These are phyloP conservation scores for Jatropha curcas DNA, from an alignment of 345 rosid genomes.

Conservation along the genomic window DNA sequence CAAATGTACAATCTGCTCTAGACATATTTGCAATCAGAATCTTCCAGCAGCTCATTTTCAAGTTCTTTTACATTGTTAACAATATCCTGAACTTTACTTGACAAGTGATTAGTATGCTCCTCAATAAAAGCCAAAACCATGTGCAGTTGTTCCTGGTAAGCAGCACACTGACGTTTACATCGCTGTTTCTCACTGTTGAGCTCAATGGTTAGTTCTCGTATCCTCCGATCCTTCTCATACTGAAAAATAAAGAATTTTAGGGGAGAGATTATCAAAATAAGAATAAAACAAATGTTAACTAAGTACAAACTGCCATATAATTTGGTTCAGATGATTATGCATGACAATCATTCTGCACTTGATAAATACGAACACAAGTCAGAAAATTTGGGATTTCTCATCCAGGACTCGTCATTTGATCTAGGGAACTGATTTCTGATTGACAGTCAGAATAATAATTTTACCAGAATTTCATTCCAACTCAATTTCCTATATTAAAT, in stretches of 20 bases:
- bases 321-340: neutral
- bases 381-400: neutral
- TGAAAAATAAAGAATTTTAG: constrained; percentile 13
- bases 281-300: neutral
- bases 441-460: neutral
- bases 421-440: neutral
- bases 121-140: constrained; percentile 37
- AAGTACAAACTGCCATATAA: neutral
- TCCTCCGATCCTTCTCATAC: constrained; percentile 53
- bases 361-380: neutral
- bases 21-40: constrained; percentile 27
- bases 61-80: constrained; percentile 42
- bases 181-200: constrained; percentile 48
- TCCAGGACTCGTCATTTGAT: neutral
- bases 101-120: constrained; percentile 47
- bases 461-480: neutral
- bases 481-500: neutral
- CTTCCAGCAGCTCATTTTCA: constrained; percentile 34
- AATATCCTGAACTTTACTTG: constrained; percentile 38
- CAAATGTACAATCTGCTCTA: constrained; percentile 19
- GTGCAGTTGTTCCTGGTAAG: constrained; percentile 38
- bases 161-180: constrained; percentile 43
- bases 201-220: constrained; percentile 44
- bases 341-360: neutral
- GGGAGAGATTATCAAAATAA: neutral